Base-by-base conservation (phyloP, 1,139 yeast genomes). In the Dujonia santamariae region DNA sequence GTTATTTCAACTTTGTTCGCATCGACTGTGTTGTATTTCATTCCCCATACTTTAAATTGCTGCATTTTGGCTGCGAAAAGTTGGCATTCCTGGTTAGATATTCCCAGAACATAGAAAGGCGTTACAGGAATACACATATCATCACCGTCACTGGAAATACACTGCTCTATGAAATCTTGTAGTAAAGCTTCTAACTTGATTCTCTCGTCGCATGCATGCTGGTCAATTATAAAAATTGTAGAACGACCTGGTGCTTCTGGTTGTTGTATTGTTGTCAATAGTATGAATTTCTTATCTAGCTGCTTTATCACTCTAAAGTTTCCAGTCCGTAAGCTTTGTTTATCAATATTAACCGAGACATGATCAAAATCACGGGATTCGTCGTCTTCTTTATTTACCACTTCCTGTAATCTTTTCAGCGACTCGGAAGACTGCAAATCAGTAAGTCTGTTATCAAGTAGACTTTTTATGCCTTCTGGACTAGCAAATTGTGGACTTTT, bases 181-280 rank as follows among this genome's bases (percentile, higher is more conserved):
- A 75, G 54, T 6, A 71, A 46, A 2, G 41, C 35, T 46, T 85
- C 95, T 2, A 81, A 67, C 28, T 64, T 61, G 0, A 83, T 59
- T 32, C 95, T 53, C 48, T 85, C 95, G 52, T 83, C 92, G 30
- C 80, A 75, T 1, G 95, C 94, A 59, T 85, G 95, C 50, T 85
- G 95, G 47, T 85, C 95, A 2, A 82, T 47, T 1, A 74, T 56
- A 9, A 71, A 50, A 3, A 81, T 46, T 3, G 41, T 36, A 2
- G 45, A 38, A n/a, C n/a, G n/a, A n/a, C n/a, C n/a, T n/a, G n/a
- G n/a, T n/a, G n/a, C n/a, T n/a, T n/a, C n/a, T 1, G 38, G 26
- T 7, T 28, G 26, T 3, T 16, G 22, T 4, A 17, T 19, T 4
- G 37, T 26, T 1, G 30, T 30, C 17, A 59, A 36, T 13, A 84